Evolutionary conservation across 768 basidiomycete genomes (phyloP).

Genomic region (Russula lepida): DNA sequence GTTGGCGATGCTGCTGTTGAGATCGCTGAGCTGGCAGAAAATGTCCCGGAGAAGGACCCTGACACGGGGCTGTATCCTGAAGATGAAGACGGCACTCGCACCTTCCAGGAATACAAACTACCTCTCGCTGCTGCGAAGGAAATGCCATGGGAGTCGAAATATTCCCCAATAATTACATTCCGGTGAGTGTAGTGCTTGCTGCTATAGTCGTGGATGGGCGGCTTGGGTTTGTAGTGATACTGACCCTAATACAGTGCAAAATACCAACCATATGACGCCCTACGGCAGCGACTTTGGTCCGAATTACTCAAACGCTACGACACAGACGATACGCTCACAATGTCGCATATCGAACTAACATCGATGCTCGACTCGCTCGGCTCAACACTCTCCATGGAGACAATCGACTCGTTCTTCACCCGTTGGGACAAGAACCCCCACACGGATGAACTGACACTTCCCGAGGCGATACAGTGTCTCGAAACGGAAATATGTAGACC

Average conservation of each 20-base stretch:
- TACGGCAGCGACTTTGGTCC: slow-evolving; percentile 86
- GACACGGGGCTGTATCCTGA: slow-evolving; percentile 47
- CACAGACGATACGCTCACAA: slow-evolving; percentile 62
- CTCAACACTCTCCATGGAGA: slow-evolving; percentile 75
- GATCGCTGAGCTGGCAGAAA: slow-evolving; percentile 50
- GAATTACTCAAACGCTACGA: slow-evolving; percentile 88
- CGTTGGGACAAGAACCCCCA: slow-evolving; percentile 54
- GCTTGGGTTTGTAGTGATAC: neutral
- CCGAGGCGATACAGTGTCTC: slow-evolving; percentile 75
- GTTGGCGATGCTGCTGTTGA: slow-evolving; percentile 74
- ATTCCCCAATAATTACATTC: slow-evolving; percentile 61
- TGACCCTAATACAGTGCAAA: slow-evolving; percentile 54
- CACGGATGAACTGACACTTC: slow-evolving; percentile 64
- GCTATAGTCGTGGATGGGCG: neutral
- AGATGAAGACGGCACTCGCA: slow-evolving; percentile 42
- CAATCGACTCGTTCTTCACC: slow-evolving; percentile 76
- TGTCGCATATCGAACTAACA: slow-evolving; percentile 81
- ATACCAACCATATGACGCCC: slow-evolving; percentile 90
- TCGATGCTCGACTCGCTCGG: slow-evolving; percentile 97
- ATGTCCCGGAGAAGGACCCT: slow-evolving; percentile 42
- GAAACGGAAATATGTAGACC: slow-evolving; percentile 78
- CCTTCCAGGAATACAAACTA: slow-evolving; percentile 69
- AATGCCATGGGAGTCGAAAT: slow-evolving; percentile 61
- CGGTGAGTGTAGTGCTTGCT: slow-evolving; percentile 36
- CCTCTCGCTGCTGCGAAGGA: slow-evolving; percentile 54